Percentiles rank a stretch among this genome's conserved stretches.
Conservation (phyloP, 352 stramenopile species). For the Pythium grandisporangium region DNA sequence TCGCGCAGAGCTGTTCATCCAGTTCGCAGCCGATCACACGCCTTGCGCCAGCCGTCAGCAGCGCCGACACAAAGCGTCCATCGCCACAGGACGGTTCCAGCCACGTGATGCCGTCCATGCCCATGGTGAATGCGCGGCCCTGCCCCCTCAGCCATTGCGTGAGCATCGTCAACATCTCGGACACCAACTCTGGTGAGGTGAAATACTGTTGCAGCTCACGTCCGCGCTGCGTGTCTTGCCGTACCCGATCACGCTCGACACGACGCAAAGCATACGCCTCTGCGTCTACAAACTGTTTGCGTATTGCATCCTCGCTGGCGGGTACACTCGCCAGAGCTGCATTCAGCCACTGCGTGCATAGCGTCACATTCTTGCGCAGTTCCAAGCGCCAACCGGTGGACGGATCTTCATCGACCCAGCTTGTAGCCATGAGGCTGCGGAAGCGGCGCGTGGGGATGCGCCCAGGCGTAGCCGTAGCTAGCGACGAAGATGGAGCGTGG, state of each 20-base stretch:
- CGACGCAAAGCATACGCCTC: slow-evolving; percentile 24
- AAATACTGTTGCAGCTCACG: slow-evolving; percentile 71
- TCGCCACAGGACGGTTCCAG: slow-evolving; percentile 72
- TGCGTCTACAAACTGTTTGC: slow-evolving; percentile 37
- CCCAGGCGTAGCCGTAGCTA: slow-evolving; percentile 2
- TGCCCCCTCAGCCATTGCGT: slow-evolving; percentile 5
- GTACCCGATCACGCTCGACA: slow-evolving; percentile 8
- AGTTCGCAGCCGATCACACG: slow-evolving; percentile 53
- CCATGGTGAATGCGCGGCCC: background rate
- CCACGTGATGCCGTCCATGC: slow-evolving; percentile 23
- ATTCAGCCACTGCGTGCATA: slow-evolving; percentile 52
- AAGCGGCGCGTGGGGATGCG: slow-evolving; percentile 47
- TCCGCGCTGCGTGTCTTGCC: slow-evolving; percentile 23
- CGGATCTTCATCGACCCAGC: slow-evolving; percentile 35
- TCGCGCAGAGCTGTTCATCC: slow-evolving; percentile 19
- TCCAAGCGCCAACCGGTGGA: slow-evolving; percentile 39
- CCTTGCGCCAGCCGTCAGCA: slow-evolving; percentile 26
- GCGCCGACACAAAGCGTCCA: slow-evolving; percentile 32
- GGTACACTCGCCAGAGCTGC: slow-evolving; percentile 12
- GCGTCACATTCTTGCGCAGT: slow-evolving; percentile 47
- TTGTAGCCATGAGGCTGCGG: slow-evolving; percentile 37
- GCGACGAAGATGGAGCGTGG: background rate
- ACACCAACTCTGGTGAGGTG: slow-evolving; percentile 31
- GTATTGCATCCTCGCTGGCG: slow-evolving; percentile 12
- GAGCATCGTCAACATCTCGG: slow-evolving; percentile 23